These are phyloP conservation scores for Pseudevernia furfuracea DNA, from an alignment of 495 filamentous ascomycete species.

Conservation along the genomic window DNA sequence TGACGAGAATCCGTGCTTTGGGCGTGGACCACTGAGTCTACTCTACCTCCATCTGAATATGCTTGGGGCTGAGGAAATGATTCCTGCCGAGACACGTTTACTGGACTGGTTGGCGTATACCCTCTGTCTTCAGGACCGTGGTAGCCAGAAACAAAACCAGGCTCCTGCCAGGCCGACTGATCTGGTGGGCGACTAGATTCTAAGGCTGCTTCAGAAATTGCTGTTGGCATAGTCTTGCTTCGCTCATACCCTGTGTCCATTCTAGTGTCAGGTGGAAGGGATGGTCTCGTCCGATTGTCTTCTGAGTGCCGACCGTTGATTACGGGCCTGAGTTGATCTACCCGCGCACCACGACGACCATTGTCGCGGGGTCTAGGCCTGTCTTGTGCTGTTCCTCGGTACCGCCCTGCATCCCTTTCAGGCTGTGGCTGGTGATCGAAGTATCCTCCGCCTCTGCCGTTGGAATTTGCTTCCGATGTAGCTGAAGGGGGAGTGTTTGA, in stretches of 20 bases:
- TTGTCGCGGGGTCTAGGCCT: constrained; percentile 9
- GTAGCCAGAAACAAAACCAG: constrained; percentile 29
- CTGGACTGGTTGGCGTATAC: constrained; percentile 15
- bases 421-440: not conserved
- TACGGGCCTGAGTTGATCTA: constrained; percentile 15
- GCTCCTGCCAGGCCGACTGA: constrained; percentile 26
- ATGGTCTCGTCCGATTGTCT: constrained; percentile 17
- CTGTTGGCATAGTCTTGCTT: constrained; percentile 25
- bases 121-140: constrained; percentile 27
- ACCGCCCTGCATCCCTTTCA: constrained; percentile 1
- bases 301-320: constrained; percentile 14
- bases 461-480: not conserved
- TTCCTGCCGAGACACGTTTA: not conserved
- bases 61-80: constrained; percentile 1
- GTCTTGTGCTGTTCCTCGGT: constrained; percentile 8
- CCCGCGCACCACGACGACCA: not conserved
- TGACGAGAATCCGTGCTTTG: constrained; percentile 18
- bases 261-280: constrained; percentile 2
- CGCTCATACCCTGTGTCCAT: constrained; percentile 15
- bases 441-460: not conserved
- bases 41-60: constrained; percentile 5
- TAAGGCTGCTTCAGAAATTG: constrained; percentile 15
- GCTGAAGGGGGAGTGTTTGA: not conserved
- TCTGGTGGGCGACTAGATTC: constrained; percentile 4
- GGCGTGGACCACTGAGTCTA: constrained; percentile 15